Evolutionary conservation across 1,284 basidiomycete species (phyloP), one percentile per base, ranked within the genome.

Genomic region (Sporisorium graminicola): DNA sequence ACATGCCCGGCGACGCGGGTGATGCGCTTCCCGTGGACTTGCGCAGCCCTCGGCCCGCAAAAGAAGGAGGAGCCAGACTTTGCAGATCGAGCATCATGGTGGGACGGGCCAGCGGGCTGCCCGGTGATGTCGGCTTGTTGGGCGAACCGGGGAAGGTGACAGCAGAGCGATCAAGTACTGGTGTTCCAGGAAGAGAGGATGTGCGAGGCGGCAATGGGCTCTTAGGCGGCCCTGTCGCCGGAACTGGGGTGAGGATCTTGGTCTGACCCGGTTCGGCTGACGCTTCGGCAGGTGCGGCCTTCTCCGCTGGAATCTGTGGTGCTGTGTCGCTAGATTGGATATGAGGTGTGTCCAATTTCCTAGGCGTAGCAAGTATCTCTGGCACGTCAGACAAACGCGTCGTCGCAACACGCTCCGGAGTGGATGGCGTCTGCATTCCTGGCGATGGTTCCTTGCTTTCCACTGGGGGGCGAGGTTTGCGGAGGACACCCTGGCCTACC

Each of bases 141-240:
- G 73, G 73, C n/a, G 73, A 76, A 55, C 68, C 68, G 13, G 64
- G 51, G 42, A 62, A 64, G 46, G 57, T 58, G 4, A 55, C 49
- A 9, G 51, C 53, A 12, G 56, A 51, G 31, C 56, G 54, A 22
- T 64, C 64, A 31, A 60, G 20, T 8, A 46, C 20, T 0, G 73
- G 73, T 4, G 73, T 60, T 33, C 62, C 57, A 12, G 73, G 67
- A 12, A 75, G 65, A 1, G 74, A 76, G 14, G 74, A 67, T 4
- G 64, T 71, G 4, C 74, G 74, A 16, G 65, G 68, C 20, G 65
- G 74, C 14, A 65, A 42, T 5, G 58, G 58, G 22, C 62, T 61
- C 12, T 65, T 61, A 9, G 58, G 58, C 29, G 49, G 68, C 10
- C 50, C 35, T 22, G 62, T 26, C 29, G 54, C 53, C 13, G 31